Evolutionary conservation across 768 basidiomycete genomes (phyloP).

Genomic region (Kondoa malvinella): DNA sequence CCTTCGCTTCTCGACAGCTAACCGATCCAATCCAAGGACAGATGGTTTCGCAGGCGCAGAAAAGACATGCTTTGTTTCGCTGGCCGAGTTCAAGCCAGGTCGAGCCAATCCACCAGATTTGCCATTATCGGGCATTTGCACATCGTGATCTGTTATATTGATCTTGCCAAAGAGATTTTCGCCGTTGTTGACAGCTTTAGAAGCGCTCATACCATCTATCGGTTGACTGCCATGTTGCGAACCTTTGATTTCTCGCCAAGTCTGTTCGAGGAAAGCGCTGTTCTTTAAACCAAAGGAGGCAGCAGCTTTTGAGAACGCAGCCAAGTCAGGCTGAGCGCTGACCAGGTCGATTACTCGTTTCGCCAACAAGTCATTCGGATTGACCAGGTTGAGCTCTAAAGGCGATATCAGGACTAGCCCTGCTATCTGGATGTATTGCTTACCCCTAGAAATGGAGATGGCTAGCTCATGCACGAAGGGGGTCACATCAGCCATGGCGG

Average conservation of each 20-base stretch:
- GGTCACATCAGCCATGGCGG: slow-evolving; percentile 2
- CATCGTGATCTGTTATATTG: slow-evolving; percentile 23
- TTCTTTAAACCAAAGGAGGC: slow-evolving; percentile 72
- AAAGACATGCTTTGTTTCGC: slow-evolving; percentile 49
- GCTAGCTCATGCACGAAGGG: slow-evolving; percentile 51
- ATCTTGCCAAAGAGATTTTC: slow-evolving; percentile 8
- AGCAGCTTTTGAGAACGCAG: slow-evolving; percentile 40
- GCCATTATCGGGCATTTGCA: slow-evolving; percentile 20
- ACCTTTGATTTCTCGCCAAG: slow-evolving; percentile 56
- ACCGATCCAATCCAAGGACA: slow-evolving; percentile 64
- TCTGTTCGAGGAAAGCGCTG: slow-evolving; percentile 54
- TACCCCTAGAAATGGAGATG: slow-evolving; percentile 52
- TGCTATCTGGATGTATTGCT: background rate
- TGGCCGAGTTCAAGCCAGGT: slow-evolving; percentile 41
- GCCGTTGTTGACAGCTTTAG: slow-evolving; percentile 1
- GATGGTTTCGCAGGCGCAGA: slow-evolving; percentile 56
- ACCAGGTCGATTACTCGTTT: slow-evolving; percentile 64
- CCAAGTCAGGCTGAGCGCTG: slow-evolving; percentile 25
- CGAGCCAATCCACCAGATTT: slow-evolving; percentile 19
- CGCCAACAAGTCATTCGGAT: slow-evolving; percentile 69
- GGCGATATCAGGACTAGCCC: background rate
- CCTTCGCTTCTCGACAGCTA: slow-evolving; percentile 69
- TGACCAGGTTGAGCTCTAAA: slow-evolving; percentile 50
- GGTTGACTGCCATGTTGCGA: slow-evolving; percentile 1
- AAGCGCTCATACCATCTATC: slow-evolving; percentile 4